These are phyloP conservation scores for Gracilariopsis chorda DNA, from an alignment of 23 red algal species.

Conservation along the genomic window DNA sequence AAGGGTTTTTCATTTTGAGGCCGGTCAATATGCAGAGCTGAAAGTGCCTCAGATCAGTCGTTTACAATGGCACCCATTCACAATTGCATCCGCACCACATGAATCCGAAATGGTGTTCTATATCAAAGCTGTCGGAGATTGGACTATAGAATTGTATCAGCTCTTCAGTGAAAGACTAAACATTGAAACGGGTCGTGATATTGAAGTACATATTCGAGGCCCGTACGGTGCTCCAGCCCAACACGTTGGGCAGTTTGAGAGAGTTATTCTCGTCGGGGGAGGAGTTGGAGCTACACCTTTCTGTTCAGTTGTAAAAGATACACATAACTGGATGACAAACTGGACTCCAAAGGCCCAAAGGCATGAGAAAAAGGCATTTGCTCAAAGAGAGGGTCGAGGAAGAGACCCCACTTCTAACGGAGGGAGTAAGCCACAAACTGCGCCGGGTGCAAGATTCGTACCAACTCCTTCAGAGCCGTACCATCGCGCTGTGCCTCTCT, in stretches of 20 bases:
- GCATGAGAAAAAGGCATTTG: background rate
- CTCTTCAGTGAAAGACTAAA: constrained; percentile 54
- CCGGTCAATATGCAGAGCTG: constrained; percentile 87
- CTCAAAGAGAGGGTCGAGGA: background rate
- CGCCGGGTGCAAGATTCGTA: background rate
- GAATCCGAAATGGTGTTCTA: constrained; percentile 76
- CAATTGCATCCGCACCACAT: constrained; percentile 70
- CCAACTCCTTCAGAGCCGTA: background rate
- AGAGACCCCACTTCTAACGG: background rate
- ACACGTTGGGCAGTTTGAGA: constrained; percentile 83
- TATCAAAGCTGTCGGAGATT: constrained; percentile 86
- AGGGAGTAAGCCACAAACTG: background rate
- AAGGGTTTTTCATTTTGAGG: constrained; percentile 72
- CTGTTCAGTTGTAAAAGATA: constrained; percentile 62
- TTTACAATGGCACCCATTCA: constrained; percentile 87
- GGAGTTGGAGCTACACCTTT: constrained; percentile 88
- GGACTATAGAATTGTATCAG: constrained; percentile 70
- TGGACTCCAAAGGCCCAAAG: constrained; percentile 34
- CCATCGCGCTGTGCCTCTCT: background rate
- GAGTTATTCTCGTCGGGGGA: constrained; percentile 76
- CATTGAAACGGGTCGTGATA: constrained; percentile 25
- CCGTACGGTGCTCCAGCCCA: constrained; percentile 83
- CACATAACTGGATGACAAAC: constrained; percentile 68
- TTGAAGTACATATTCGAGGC: constrained; percentile 77
- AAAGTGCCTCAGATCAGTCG: constrained; percentile 63